Evolutionary conservation across 1,284 basidiomycete species (phyloP), one percentile per base, ranked within the genome.

Genomic region (Tylopilus sp.): DNA sequence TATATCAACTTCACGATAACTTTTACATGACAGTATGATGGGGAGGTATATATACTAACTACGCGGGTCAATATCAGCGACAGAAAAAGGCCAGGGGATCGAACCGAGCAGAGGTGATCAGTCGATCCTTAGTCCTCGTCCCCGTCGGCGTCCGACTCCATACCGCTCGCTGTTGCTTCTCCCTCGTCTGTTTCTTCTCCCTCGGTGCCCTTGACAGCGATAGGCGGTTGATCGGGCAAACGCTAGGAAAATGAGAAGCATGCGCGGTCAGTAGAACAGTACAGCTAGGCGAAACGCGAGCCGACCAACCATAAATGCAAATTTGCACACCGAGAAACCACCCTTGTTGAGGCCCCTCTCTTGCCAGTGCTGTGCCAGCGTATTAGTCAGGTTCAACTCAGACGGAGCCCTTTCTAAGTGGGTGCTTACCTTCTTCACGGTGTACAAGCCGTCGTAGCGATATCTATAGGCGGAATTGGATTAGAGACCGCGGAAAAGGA

Each of bases 391-490:
- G 14, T 7, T 28, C 18, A 14, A 7, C 24, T 18, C 7, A 10
- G 7, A 34, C 33, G 52, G 24, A 24, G 24, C 8, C 35, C 18
- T 29, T 33, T 18, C 12, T 17, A 3, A 21, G 7, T 4, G 10
- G 8, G 20, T 15, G 29, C 66, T 50, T 56, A 81, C 85, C 73
- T 82, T 82, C 66, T 85, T 84, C 7, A 90, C 85, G 2, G 65
- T 71, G 62, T 94, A 94, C 26, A 94, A 72, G 0, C 91, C 91
- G 58, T 91, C 85, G 62, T 94, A 94, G 10, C 90, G 82, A 61
- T 91, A 93, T 15, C 88, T 84, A 51, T 35, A n/a, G 31, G 46
- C 30, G 14, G 48, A 17, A 34, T 2, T 7, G 21, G 29, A 33
- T 57, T 6, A 36, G 40, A 49, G 20, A 20, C 21, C 12, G 5